phyloP scores from a whole-genome alignment of 2,329 filamentous ascomycete genomes.

The Arthrobotrys pseudoclavata region DNA sequence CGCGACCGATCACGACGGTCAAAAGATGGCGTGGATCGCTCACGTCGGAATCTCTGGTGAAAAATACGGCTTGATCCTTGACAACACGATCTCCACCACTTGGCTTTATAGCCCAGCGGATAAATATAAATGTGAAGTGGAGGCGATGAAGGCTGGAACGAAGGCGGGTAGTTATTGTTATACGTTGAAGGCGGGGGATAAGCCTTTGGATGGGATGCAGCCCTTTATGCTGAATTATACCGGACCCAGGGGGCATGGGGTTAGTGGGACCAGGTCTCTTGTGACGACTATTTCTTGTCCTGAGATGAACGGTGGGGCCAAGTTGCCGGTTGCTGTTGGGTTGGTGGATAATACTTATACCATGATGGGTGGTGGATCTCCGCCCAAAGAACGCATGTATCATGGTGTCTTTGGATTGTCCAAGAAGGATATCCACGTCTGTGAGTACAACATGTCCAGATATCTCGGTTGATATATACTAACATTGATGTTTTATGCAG shows the following conservation, averaged over 20 bases:
- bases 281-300: conserved; percentile 16
- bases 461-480: neutral
- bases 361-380: conserved; percentile 1
- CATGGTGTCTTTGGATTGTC: conserved; percentile 39
- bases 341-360: conserved; percentile 45
- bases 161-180: conserved; percentile 12
- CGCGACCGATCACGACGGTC: neutral
- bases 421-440: conserved; percentile 26
- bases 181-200: neutral
- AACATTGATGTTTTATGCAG: neutral
- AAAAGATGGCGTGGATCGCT: conserved; percentile 37
- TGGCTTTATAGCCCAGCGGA: conserved; percentile 50
- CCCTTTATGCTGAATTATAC: conserved; percentile 41
- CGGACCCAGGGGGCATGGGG: conserved; percentile 10
- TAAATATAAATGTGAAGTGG: conserved; percentile 31
- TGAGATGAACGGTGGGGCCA: conserved; percentile 7
- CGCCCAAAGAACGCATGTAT: conserved; percentile 16
- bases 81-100: conserved; percentile 46
- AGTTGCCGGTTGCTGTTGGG: conserved; percentile 29
- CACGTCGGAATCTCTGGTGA: conserved; percentile 25
- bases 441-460: conserved; percentile 12
- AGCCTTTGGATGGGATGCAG: conserved; percentile 4
- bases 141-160: neutral
- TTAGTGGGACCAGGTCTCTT: conserved; percentile 21
- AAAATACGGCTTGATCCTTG: conserved; percentile 35